Conservation (phyloP, 768 basidiomycete genomes). For the Pleurotus tuber-regium region DNA sequence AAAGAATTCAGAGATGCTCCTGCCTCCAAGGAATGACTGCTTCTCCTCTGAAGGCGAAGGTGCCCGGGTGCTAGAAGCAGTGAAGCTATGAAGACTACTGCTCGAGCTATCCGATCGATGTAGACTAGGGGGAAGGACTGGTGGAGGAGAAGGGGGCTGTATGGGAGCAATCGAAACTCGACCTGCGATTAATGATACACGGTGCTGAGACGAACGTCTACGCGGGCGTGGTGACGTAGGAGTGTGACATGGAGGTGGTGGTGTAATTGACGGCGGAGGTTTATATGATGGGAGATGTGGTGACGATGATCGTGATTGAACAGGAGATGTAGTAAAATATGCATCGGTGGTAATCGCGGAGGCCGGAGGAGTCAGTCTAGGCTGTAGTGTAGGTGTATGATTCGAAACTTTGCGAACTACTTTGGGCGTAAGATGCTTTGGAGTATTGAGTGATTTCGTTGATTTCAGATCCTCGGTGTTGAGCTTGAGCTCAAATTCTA, state of each 20-base stretch:
- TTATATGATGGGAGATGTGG: conserved; percentile 23
- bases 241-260: conserved; percentile 32
- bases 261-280: conserved; percentile 18
- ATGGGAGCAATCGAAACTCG: conserved; percentile 76
- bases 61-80: conserved; percentile 56
- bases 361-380: conserved; percentile 26
- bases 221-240: conserved; percentile 64
- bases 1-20: conserved; percentile 81
- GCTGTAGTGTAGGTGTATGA: conserved; percentile 21
- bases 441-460: conserved; percentile 6
- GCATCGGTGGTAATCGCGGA: conserved; percentile 24
- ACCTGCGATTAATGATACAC: conserved; percentile 81
- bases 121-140: conserved; percentile 58
- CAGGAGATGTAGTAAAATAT: conserved; percentile 31
- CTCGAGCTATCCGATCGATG: conserved; percentile 57
- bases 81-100: conserved; percentile 56
- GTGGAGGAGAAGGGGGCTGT: conserved; percentile 68
- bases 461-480: conserved; percentile 8
- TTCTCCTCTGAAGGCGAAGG: conserved; percentile 53
- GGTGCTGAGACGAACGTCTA: conserved; percentile 78
- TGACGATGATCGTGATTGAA: conserved; percentile 28
- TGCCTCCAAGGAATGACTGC: conserved; percentile 53
- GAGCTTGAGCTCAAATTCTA: conserved; percentile 20
- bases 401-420: conserved; percentile 9
- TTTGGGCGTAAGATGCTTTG: conserved; percentile 10